A percentile compares a stretch with the other conserved stretches of the same genome.
phyloP scores from a whole-genome alignment of 148 eudicot genomes.

The Arbutus unedo region DNA sequence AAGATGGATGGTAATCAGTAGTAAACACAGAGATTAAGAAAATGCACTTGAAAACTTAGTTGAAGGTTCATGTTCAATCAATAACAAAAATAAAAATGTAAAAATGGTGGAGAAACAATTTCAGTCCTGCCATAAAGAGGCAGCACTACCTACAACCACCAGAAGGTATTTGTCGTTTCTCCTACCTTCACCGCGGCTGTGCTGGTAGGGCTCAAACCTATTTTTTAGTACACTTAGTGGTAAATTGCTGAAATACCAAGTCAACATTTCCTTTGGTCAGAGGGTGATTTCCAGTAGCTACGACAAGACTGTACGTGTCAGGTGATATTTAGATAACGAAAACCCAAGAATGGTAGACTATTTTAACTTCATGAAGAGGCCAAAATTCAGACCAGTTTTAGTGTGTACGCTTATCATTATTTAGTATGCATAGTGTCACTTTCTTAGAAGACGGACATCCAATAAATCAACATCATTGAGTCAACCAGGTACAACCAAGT shows the following conservation, averaged over 20 bases:
- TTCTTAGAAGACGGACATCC: background rate
- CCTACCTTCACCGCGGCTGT: too few relatives aligned
- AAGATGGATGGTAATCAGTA: background rate
- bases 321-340: too few relatives aligned
- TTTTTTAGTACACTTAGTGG: too few relatives aligned
- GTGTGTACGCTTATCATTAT: background rate
- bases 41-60: background rate
- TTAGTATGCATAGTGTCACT: background rate
- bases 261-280: background rate
- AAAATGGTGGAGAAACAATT: background rate
- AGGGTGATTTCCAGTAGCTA: background rate
- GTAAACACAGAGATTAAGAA: background rate
- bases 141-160: too few relatives aligned
- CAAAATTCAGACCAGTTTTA: too few relatives aligned
- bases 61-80: background rate
- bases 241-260: background rate
- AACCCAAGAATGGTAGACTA: too few relatives aligned
- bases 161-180: too few relatives aligned
- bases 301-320: too few relatives aligned
- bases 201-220: too few relatives aligned
- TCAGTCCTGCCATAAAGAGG: background rate
- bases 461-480: background rate
- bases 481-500: background rate
- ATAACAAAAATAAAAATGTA: background rate
- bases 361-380: too few relatives aligned